Conservation (phyloP, 345 rosid species). For the Lepidium africanum region DNA sequence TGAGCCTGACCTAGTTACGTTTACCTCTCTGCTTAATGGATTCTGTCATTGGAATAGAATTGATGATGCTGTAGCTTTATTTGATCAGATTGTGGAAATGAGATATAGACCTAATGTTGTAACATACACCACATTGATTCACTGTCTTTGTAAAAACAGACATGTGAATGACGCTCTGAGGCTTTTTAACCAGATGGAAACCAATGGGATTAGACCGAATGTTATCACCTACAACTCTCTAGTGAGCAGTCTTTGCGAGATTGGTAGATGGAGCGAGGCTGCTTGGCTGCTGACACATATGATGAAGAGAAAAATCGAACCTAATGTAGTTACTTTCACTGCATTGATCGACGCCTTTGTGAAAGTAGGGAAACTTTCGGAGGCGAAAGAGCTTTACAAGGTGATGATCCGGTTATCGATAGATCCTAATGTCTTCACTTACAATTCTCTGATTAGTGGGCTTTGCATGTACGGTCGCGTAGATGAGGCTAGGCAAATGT, state of each 20-base stretch:
- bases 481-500: conserved; percentile 24
- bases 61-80: conserved; percentile 16
- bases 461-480: conserved; percentile 24
- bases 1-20: conserved; percentile 17
- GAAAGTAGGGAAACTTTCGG: conserved; percentile 18
- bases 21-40: conserved; percentile 12
- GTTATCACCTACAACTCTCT: conserved; percentile 27
- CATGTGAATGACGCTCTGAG: not conserved
- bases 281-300: conserved; percentile 3
- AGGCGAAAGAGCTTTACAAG: conserved; percentile 21
- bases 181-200: conserved; percentile 11
- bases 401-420: conserved; percentile 19
- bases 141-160: conserved; percentile 10
- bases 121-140: conserved; percentile 15
- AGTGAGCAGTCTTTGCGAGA: conserved; percentile 16
- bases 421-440: conserved; percentile 33
- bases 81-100: not conserved
- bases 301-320: conserved; percentile 4
- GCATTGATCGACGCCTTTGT: conserved; percentile 17
- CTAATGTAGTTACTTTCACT: conserved; percentile 29
- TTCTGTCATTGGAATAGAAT: not conserved
- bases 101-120: conserved; percentile 18
- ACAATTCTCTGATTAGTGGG: conserved; percentile 32
- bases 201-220: conserved; percentile 8
- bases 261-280: conserved; percentile 16